Percentiles rank a stretch among this genome's conserved stretches.
phyloP scores from a whole-genome alignment of 306 rosid species.

The Casuarina glauca region DNA sequence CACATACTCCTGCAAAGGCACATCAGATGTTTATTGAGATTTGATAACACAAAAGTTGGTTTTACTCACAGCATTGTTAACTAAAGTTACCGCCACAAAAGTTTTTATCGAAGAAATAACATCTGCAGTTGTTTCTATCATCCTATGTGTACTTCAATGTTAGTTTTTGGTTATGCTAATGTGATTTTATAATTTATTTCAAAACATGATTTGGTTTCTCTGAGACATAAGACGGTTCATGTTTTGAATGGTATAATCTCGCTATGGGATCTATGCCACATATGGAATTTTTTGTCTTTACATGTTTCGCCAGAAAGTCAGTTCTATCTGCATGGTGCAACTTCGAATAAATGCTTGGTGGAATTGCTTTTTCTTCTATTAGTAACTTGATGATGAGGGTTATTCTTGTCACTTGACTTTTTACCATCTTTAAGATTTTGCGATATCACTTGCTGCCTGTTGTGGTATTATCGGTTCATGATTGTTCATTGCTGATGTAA shows the following conservation, averaged over 20 bases:
- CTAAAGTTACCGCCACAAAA: neutral
- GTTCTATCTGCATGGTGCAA: neutral
- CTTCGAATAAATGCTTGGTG: neutral
- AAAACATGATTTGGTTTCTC: neutral
- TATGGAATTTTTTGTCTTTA: neutral
- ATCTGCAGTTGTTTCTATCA: neutral
- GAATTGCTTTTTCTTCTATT: neutral
- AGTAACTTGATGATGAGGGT: neutral
- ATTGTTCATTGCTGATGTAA: neutral
- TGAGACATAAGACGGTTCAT: neutral
- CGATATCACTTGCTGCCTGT: neutral
- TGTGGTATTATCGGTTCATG: neutral
- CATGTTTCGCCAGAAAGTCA: neutral
- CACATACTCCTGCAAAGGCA: conserved; percentile 14
- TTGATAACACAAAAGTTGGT: neutral
- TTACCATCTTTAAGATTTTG: neutral
- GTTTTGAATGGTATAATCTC: neutral
- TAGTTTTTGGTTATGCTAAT: neutral
- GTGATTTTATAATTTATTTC: neutral
- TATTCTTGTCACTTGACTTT: neutral
- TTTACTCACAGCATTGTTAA: neutral
- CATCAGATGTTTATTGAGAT: conserved; percentile 5
- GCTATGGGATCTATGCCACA: neutral
- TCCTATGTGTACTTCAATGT: neutral
- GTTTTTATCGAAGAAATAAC: neutral